Percentiles rank a stretch among this genome's conserved stretches.
These are phyloP conservation scores for Andrographis paniculata DNA, from an alignment of 305 asterid species.

Conservation along the genomic window DNA sequence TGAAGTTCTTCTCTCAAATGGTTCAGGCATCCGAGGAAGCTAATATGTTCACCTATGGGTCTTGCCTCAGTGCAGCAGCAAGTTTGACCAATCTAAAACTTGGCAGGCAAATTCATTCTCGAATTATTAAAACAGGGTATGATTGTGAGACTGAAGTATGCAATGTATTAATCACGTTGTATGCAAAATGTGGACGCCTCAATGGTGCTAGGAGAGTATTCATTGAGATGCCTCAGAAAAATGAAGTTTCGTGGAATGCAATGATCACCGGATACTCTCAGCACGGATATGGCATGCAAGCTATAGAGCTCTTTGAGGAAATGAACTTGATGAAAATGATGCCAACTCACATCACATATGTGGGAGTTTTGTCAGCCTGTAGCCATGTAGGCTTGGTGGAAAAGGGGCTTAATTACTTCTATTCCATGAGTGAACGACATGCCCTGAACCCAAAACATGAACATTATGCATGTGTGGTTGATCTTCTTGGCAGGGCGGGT, in stretches of 20 bases:
- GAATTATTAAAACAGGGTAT: conserved; percentile 52
- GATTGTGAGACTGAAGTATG: conserved; percentile 60
- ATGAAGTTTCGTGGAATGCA: conserved; percentile 88
- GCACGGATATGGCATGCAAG: conserved; percentile 68
- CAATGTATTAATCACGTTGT: conserved; percentile 69
- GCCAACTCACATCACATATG: conserved; percentile 70
- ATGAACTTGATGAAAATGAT: conserved; percentile 47
- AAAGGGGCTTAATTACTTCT: conserved; percentile 69
- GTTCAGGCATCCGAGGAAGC: conserved; percentile 58
- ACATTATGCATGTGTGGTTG: conserved; percentile 83
- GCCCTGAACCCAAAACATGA: conserved; percentile 60
- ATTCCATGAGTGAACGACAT: conserved; percentile 54
- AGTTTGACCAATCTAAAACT: conserved; percentile 55
- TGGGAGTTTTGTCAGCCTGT: conserved; percentile 88
- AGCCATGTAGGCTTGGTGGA: conserved; percentile 88
- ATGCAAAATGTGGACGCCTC: conserved; percentile 81
- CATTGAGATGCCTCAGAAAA: conserved; percentile 50
- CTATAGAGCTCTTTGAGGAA: conserved; percentile 64
- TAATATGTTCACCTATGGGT: conserved; percentile 74
- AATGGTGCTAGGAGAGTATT: conserved; percentile 54
- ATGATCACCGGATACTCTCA: conserved; percentile 91
- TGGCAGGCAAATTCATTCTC: conserved; percentile 67
- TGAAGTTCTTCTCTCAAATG: conserved; percentile 63
- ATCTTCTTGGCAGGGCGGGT: conserved; percentile 86
- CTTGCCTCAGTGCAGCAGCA: conserved; percentile 91